These are phyloP conservation scores for Pneumocystis jirovecii DNA, from an alignment of 1,139 yeast species.

Conservation along the genomic window DNA sequence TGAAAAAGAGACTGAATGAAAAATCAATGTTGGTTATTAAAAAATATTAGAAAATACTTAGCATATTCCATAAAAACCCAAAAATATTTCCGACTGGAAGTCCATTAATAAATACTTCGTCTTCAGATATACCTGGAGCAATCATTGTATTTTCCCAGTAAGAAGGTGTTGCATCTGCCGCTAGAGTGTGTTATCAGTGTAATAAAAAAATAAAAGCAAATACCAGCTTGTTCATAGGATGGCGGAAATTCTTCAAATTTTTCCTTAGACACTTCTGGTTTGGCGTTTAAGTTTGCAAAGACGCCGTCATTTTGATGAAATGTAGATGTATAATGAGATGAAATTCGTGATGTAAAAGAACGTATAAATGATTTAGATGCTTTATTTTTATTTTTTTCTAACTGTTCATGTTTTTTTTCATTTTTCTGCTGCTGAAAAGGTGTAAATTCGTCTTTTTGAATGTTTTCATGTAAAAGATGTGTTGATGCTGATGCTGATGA, in stretches of 20 bases:
- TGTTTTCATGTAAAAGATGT: not conserved
- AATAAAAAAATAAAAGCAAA: not conserved
- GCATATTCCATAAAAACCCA: constrained; percentile 75
- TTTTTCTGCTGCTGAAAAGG: not conserved
- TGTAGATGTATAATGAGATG: not conserved
- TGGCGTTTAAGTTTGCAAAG: constrained; percentile 77
- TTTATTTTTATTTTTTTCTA: not conserved
- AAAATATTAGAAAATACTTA: constrained; percentile 26
- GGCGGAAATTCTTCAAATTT: constrained; percentile 51
- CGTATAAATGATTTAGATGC: not conserved
- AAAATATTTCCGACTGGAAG: constrained; percentile 89
- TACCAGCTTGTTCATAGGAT: not conserved
- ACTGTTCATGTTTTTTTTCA: not conserved
- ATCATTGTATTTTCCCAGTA: constrained; percentile 89
- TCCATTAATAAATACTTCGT: constrained; percentile 88
- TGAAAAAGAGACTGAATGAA: constrained; percentile 43
- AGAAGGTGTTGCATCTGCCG: constrained; percentile 88
- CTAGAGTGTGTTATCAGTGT: constrained; percentile 73
- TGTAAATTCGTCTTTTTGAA: not conserved
- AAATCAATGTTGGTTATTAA: not conserved
- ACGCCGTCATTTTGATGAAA: constrained; percentile 55
- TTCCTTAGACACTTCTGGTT: constrained; percentile 37
- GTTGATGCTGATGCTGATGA: not conserved
- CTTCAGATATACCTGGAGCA: constrained; percentile 58
- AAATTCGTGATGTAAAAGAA: not conserved